Evolutionary conservation across 306 rosid species (phyloP).

Genomic region (Mucuna pruriens): DNA sequence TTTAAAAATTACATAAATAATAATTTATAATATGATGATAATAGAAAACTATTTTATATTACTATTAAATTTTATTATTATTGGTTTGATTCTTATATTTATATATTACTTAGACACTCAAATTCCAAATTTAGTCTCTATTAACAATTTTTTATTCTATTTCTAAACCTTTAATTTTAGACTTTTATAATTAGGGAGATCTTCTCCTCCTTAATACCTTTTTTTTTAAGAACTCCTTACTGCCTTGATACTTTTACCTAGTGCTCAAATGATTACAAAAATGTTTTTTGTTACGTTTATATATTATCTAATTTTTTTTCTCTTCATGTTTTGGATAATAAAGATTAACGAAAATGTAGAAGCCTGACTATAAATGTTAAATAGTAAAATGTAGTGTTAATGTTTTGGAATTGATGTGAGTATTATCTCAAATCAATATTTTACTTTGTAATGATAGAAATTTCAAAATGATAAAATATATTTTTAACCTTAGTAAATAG

Average conservation of each 20-base stretch:
- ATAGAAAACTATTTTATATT: too few relatives aligned
- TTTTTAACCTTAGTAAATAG: not conserved
- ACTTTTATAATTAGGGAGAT: not conserved
- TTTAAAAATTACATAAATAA: too few relatives aligned
- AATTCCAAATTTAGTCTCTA: not conserved
- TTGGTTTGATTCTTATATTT: not conserved
- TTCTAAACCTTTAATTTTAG: not conserved
- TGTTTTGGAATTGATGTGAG: not conserved
- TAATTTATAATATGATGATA: too few relatives aligned
- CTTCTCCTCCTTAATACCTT: not conserved
- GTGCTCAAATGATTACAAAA: not conserved
- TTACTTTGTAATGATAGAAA: not conserved
- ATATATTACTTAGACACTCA: not conserved
- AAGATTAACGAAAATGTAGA: not conserved
- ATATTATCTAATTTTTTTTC: not conserved
- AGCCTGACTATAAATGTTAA: not conserved
- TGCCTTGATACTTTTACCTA: not conserved
- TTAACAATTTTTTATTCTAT: not conserved
- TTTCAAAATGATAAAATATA: not conserved
- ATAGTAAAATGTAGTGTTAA: not conserved
- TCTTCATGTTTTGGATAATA: not conserved
- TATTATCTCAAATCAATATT: not conserved
- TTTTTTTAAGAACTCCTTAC: not conserved
- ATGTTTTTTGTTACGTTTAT: not conserved
- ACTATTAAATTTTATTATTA: not conserved